Conservation (phyloP, 2,329 filamentous ascomycete species). For the Cadophora sp. region DNA sequence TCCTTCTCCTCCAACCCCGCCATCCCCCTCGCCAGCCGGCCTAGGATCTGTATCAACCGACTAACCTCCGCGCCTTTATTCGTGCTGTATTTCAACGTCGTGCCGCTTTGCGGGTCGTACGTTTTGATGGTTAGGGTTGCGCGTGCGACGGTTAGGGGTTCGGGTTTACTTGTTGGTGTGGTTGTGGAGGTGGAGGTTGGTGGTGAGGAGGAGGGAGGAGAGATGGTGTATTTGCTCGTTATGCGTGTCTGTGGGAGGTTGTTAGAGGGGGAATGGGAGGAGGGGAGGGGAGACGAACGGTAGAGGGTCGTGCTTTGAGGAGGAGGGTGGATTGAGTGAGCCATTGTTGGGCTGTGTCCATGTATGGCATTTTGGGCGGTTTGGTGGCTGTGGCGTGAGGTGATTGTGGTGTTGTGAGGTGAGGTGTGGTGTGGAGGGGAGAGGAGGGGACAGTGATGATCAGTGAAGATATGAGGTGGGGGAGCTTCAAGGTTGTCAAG, state of each 20-base stretch:
- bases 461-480: too few species aligned
- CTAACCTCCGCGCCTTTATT: slow-evolving; percentile 91
- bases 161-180: too few species aligned
- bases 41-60: slow-evolving; percentile 77
- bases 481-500: too few species aligned
- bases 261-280: slow-evolving; percentile 11
- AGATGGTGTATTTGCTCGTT: slow-evolving; percentile 88
- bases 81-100: slow-evolving; percentile 88
- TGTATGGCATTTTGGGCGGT: slow-evolving; percentile 71
- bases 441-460: too few species aligned
- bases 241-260: slow-evolving; percentile 75
- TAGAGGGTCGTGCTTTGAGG: slow-evolving; percentile 83
- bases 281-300: slow-evolving; percentile 61
- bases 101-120: slow-evolving; percentile 82
- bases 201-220: slow-evolving; percentile 40
- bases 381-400: not conserved
- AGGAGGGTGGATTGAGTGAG: slow-evolving; percentile 86
- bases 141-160: slow-evolving; percentile 51
- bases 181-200: slow-evolving; percentile 44
- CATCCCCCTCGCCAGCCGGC: slow-evolving; percentile 75
- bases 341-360: slow-evolving; percentile 87
- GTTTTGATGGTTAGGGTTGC: slow-evolving; percentile 86
- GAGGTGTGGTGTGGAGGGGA: not conserved
- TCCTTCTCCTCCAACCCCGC: slow-evolving; percentile 57
- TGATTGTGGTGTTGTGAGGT: not conserved